Evolutionary conservation across 148 eudicot species (phyloP).

Genomic region (Cornus controversa): DNA sequence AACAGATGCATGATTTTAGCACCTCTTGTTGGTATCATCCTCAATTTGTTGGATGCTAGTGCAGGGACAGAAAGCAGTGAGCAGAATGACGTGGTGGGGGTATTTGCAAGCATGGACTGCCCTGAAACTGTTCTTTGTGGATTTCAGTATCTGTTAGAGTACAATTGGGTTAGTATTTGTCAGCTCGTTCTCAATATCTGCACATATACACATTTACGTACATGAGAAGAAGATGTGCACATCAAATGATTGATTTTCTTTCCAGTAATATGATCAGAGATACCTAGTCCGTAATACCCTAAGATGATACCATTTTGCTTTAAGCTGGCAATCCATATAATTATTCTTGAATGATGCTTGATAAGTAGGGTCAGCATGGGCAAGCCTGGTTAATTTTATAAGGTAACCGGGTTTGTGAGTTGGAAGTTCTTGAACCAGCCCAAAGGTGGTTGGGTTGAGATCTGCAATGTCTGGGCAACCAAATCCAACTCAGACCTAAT

Average conservation of each 20-base stretch:
- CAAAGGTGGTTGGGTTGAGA: background rate
- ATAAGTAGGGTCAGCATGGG: background rate
- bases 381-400: background rate
- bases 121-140: conserved; percentile 74
- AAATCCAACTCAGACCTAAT: background rate
- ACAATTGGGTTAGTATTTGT: conserved; percentile 64
- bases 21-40: conserved; percentile 85
- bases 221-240: background rate
- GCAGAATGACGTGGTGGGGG: conserved; percentile 67
- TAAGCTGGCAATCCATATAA: background rate
- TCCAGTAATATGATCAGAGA: background rate
- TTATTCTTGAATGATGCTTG: background rate
- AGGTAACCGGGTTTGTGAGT: background rate
- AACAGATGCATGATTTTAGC: conserved; percentile 87
- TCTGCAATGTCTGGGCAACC: background rate
- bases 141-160: conserved; percentile 65
- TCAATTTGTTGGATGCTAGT: conserved; percentile 76
- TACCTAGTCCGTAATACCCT: background rate
- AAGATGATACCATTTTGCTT: background rate
- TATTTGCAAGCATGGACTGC: conserved; percentile 88
- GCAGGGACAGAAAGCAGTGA: conserved; percentile 31
- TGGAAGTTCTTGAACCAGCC: background rate
- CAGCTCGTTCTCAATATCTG: background rate
- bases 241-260: background rate
- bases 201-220: background rate